Conservation (phyloP, 352 stramenopile species). For the Globisporangium polare region DNA sequence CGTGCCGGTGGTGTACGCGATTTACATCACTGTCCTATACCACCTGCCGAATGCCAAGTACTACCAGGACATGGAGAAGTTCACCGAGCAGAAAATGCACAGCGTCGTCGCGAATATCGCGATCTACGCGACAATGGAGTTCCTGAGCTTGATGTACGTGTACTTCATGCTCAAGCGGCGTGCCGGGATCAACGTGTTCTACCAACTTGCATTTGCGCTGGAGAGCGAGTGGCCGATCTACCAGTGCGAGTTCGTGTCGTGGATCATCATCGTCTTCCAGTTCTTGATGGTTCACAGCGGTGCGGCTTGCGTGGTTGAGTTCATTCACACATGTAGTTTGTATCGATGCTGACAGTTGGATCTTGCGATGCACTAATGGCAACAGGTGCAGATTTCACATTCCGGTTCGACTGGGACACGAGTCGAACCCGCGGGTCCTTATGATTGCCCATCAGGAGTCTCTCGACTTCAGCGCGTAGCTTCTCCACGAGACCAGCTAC, state of each 20-base stretch:
- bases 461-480: no score
- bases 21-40: conserved; percentile 16
- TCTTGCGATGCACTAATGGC: no score
- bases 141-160: conserved; percentile 19
- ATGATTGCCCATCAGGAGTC: no score
- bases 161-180: conserved; percentile 8
- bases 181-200: conserved; percentile 14
- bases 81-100: conserved; percentile 1
- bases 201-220: conserved; percentile 21
- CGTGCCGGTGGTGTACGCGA: conserved; percentile 21
- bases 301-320: no score
- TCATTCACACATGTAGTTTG: no score
- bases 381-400: no score
- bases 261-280: not conserved
- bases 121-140: conserved; percentile 18
- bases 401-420: no score
- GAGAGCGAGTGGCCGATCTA: not conserved
- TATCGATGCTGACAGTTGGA: no score
- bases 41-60: conserved; percentile 16
- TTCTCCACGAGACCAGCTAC: no score
- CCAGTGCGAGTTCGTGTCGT: not conserved
- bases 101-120: conserved; percentile 17
- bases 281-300: no score
- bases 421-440: no score
- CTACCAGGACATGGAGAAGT: conserved; percentile 8